These are phyloP conservation scores for Perkinsus olseni DNA, from an alignment of 169 alveolate genomes.

Conservation along the genomic window DNA sequence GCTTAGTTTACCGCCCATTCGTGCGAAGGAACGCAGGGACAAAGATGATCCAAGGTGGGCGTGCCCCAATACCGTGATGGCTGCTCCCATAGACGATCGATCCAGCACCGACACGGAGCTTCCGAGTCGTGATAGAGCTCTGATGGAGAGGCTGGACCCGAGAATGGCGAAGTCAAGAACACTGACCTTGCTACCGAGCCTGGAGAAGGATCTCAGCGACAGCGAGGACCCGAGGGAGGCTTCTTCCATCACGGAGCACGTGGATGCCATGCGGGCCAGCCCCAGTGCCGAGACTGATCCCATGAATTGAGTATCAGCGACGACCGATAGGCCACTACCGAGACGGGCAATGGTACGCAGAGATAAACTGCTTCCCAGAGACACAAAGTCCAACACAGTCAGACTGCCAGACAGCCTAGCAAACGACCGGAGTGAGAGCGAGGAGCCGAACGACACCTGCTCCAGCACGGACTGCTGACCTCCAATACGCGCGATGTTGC, in stretches of 20 bases:
- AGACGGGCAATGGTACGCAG: neutral
- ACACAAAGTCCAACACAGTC: neutral
- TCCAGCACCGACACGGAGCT: neutral
- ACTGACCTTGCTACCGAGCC: neutral
- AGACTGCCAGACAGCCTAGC: neutral
- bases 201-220: neutral
- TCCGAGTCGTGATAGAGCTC: neutral
- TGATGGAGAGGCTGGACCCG: neutral
- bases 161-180: neutral
- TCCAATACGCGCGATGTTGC: neutral
- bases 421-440: neutral
- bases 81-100: neutral
- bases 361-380: neutral
- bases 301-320: neutral
- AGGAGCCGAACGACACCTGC: neutral
- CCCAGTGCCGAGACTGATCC: neutral
- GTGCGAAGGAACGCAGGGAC: neutral
- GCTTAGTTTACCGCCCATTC: neutral
- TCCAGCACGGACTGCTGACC: neutral
- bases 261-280: neutral
- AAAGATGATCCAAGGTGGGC: neutral
- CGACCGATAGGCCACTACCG: neutral
- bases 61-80: neutral
- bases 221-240: neutral
- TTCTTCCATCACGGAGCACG: neutral